These are phyloP conservation scores for Ogataea trehalophila DNA, from an alignment of 805 yeast genomes.

Conservation along the genomic window DNA sequence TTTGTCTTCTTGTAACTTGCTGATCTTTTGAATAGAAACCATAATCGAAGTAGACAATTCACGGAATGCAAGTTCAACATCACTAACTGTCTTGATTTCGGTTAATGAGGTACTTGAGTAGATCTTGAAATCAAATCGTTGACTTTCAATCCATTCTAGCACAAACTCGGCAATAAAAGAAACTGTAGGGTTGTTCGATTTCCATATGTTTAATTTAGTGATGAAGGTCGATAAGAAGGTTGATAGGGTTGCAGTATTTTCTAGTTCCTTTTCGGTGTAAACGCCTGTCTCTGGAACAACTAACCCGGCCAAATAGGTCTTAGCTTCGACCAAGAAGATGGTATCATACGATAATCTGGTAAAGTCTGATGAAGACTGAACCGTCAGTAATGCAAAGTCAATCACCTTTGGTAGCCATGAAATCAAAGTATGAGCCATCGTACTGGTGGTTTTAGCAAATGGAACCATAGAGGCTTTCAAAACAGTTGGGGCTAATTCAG, in stretches of 20 bases:
- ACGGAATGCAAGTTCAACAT: constrained; percentile 46
- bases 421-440: constrained; percentile 5
- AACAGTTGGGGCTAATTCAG: neutral
- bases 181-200: constrained; percentile 22
- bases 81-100: constrained; percentile 14
- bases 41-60: constrained; percentile 54
- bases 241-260: constrained; percentile 18
- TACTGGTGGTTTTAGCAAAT: neutral
- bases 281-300: constrained; percentile 3
- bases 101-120: constrained; percentile 25
- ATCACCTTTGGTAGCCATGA: constrained; percentile 36
- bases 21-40: constrained; percentile 60
- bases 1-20: constrained; percentile 32
- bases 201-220: constrained; percentile 33
- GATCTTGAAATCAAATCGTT: constrained; percentile 17
- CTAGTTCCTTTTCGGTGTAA: constrained; percentile 12
- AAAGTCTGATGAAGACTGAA: constrained; percentile 9
- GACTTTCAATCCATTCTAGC: constrained; percentile 39
- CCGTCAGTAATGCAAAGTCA: constrained; percentile 28
- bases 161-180: constrained; percentile 48
- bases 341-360: constrained; percentile 2
- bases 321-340: constrained; percentile 23
- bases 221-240: constrained; percentile 24
- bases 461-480: constrained; percentile 4
- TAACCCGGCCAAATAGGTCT: constrained; percentile 13